These are phyloP conservation scores for Marchantia paleacea DNA, from an alignment of 225 moss, liverwort and hornwort species.

Conservation along the genomic window DNA sequence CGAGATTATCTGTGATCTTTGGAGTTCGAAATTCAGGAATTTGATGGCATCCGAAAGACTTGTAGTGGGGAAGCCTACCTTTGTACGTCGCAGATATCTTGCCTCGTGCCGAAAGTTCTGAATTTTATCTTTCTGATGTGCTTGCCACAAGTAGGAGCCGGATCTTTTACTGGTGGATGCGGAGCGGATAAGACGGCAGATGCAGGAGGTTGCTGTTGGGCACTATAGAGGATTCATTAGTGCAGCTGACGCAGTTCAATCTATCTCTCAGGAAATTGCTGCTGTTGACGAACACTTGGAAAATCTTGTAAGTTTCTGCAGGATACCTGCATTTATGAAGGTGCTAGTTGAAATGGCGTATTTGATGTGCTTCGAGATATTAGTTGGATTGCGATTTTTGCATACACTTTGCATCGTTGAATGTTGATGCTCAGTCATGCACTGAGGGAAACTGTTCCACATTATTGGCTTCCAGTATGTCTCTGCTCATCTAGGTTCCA, in stretches of 20 bases:
- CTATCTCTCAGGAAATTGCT: slow-evolving; percentile 82
- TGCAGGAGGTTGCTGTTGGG: slow-evolving; percentile 96
- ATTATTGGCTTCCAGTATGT: neutral
- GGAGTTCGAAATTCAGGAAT: neutral
- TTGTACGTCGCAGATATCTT: neutral
- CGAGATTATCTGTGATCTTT: neutral
- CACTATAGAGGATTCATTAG: slow-evolving; percentile 94
- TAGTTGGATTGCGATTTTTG: neutral
- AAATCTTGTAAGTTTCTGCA: slow-evolving; percentile 29
- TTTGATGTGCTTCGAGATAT: neutral
- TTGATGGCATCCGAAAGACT: neutral
- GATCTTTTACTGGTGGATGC: slow-evolving; percentile 90
- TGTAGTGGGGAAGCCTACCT: neutral
- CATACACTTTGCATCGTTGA: neutral
- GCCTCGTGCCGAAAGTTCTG: neutral
- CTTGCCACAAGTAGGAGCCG: slow-evolving; percentile 60
- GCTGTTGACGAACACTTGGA: slow-evolving; percentile 88
- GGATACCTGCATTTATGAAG: neutral
- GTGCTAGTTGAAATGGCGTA: neutral
- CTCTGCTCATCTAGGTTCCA: neutral
- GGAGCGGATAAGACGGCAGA: slow-evolving; percentile 89
- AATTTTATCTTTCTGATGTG: neutral
- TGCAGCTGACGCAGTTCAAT: slow-evolving; percentile 92
- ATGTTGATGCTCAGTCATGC: neutral
- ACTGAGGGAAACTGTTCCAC: neutral